Evolutionary conservation across 2,329 filamentous ascomycete genomes (phyloP).

Genomic region (Botryotinia convoluta): DNA sequence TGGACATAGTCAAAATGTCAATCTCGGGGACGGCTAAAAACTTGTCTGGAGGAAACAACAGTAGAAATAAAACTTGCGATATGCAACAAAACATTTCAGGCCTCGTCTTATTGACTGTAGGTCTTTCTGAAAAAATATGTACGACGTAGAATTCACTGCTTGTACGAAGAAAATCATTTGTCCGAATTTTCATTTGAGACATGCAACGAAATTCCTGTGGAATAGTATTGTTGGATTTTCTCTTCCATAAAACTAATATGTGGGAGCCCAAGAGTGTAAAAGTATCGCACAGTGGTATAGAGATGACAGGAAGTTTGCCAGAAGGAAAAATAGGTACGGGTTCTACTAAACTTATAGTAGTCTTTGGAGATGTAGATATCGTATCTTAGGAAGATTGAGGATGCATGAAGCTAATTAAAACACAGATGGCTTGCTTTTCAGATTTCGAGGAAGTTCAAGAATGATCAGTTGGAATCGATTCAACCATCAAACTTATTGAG

Average conservation of each 20-base stretch:
- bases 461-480: not conserved
- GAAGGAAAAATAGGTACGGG: not conserved
- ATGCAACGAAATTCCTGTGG: not conserved
- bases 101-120: too few species aligned
- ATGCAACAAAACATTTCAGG: not conserved
- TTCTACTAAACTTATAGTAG: too few species aligned
- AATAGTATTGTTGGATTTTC: rapidly evolving
- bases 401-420: not conserved
- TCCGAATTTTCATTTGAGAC: not conserved
- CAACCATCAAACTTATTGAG: not conserved
- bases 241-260: not conserved
- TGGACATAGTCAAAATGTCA: not conserved
- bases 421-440: not conserved
- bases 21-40: not conserved
- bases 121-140: not conserved
- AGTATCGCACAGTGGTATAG: not conserved
- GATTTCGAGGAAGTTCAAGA: not conserved
- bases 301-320: not conserved
- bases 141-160: too few species aligned
- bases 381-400: not conserved
- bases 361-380: not conserved
- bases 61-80: not conserved
- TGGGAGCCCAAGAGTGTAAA: not conserved
- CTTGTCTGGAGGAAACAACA: not conserved
- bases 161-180: not conserved